Evolutionary conservation across 306 rosid species (phyloP).

Genomic region (Dalbergia cultrata): DNA sequence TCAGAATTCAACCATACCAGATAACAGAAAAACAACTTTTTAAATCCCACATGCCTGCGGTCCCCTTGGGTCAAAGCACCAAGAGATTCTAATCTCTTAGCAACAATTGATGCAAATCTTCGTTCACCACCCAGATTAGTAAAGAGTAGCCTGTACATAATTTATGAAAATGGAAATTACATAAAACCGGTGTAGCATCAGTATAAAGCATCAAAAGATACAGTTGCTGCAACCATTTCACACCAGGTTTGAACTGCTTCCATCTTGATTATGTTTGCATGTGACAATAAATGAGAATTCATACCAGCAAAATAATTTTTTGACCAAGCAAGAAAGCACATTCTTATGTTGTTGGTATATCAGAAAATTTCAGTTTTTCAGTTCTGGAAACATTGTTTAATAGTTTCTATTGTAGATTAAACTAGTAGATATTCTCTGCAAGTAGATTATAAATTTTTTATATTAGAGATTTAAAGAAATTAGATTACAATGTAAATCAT

Average conservation of each 20-base stretch:
- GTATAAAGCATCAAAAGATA: constrained; percentile 25
- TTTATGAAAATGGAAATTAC: constrained; percentile 37
- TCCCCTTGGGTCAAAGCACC: constrained; percentile 99
- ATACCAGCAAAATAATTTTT: too few species aligned
- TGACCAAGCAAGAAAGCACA: too few species aligned
- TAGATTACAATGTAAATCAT: background rate
- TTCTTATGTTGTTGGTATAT: too few species aligned
- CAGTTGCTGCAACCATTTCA: constrained; percentile 18
- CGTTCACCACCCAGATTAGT: constrained; percentile 98
- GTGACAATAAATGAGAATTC: too few species aligned
- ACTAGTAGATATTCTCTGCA: too few species aligned
- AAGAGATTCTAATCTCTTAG: constrained; percentile 96
- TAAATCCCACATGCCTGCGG: constrained; percentile 76
- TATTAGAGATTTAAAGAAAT: too few species aligned
- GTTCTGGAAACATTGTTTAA: too few species aligned
- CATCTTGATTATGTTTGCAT: too few species aligned
- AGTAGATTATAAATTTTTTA: too few species aligned
- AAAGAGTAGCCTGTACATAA: constrained; percentile 81
- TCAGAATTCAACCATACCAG: constrained; percentile 38
- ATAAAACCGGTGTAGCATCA: constrained; percentile 14
- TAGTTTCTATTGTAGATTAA: too few species aligned
- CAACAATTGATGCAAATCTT: constrained; percentile 98
- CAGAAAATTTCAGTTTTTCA: too few species aligned
- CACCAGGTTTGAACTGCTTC: background rate
- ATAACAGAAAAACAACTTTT: constrained; percentile 39